These are phyloP conservation scores for Colletotrichum cordylinicola DNA, from an alignment of 2,329 filamentous ascomycete species.

Conservation along the genomic window DNA sequence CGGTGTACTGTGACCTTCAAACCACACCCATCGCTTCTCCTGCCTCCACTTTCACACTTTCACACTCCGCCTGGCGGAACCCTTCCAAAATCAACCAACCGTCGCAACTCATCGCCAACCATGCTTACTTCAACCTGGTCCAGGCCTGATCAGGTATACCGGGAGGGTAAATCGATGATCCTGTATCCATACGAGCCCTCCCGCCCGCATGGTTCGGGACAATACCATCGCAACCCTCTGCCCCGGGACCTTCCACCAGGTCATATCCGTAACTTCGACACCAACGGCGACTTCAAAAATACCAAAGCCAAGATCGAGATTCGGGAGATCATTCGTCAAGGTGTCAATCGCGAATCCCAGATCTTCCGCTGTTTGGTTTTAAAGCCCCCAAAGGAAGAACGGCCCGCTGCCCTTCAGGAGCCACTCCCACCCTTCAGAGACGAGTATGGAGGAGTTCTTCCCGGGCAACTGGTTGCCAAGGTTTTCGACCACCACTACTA, in stretches of 20 bases:
- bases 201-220: not conserved
- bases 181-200: not conserved
- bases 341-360: fast-evolving
- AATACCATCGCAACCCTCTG: not conserved
- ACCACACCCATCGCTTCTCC: too few relatives aligned
- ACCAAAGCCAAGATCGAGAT: fast-evolving
- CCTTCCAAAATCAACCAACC: too few relatives aligned
- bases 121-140: not conserved
- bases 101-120: too few relatives aligned
- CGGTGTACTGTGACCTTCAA: too few relatives aligned
- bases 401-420: not conserved
- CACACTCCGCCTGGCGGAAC: too few relatives aligned
- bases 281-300: fast-evolving
- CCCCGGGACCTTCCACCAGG: fast-evolving
- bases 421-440: not conserved
- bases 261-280: not conserved
- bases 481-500: not conserved
- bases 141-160: not conserved
- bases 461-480: not conserved
- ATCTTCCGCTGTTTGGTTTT: not conserved
- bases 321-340: not conserved
- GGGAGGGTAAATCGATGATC: fast-evolving
- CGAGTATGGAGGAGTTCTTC: fast-evolving
- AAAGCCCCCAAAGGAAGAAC: not conserved
- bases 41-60: too few relatives aligned